phyloP scores from a whole-genome alignment of 2,329 filamentous ascomycete genomes.

The Hymenoscyphus linearis region DNA sequence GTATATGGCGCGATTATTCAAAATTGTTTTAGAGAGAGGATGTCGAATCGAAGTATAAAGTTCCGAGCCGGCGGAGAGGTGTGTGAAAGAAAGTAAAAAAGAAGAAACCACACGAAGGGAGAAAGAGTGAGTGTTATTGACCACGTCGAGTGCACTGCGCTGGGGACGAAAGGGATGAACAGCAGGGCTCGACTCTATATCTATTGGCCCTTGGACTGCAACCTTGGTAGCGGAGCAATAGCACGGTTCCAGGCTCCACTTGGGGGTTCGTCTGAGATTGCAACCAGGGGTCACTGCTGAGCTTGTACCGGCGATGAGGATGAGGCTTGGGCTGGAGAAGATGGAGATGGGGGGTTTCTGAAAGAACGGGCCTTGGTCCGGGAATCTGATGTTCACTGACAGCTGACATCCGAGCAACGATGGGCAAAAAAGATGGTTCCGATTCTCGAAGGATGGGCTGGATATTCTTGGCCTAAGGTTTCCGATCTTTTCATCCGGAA shows the following conservation, averaged over 20 bases:
- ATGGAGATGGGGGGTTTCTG: slow-evolving; percentile 37
- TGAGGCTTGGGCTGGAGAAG: slow-evolving; percentile 34
- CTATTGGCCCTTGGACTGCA: slow-evolving; percentile 23
- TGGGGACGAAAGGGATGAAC: slow-evolving; percentile 13
- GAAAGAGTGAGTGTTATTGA: slow-evolving; percentile 46
- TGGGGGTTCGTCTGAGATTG: slow-evolving; percentile 34
- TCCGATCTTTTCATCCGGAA: slow-evolving; percentile 1
- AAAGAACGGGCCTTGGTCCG: slow-evolving; percentile 45
- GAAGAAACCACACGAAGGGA: slow-evolving; percentile 31
- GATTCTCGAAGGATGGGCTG: background rate
- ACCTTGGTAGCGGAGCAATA: slow-evolving; percentile 22
- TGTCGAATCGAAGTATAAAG: slow-evolving; percentile 19
- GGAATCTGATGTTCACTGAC: slow-evolving; percentile 47
- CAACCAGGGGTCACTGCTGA: slow-evolving; percentile 26
- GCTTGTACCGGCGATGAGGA: no score
- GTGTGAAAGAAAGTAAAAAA: slow-evolving; percentile 31
- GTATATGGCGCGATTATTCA: slow-evolving; percentile 18
- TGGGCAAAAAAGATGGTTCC: background rate
- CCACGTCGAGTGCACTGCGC: slow-evolving; percentile 44
- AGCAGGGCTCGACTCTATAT: slow-evolving; percentile 34
- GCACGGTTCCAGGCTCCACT: slow-evolving; percentile 25
- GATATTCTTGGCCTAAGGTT: background rate
- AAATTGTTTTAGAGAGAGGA: slow-evolving; percentile 18
- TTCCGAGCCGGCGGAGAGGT: slow-evolving; percentile 47
- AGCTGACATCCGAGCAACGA: slow-evolving; percentile 49